Conservation (phyloP, 2,329 filamentous ascomycete species). For the Seiridium unicorne region DNA sequence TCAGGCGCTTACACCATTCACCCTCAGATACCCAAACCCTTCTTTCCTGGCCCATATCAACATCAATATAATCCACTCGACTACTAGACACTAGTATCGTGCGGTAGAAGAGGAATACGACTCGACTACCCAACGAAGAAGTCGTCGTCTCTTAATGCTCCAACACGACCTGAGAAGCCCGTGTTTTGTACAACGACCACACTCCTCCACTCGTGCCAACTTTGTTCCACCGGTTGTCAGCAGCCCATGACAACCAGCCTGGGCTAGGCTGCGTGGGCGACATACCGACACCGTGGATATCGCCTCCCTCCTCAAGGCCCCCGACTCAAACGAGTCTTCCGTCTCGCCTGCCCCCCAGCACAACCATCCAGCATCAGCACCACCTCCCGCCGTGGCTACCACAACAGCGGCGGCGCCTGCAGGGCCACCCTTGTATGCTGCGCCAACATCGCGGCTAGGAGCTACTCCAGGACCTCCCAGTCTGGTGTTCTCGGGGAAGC, state of each 20-base stretch:
- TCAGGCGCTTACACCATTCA: background rate
- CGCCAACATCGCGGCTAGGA: slow-evolving; percentile 24
- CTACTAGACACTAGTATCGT: no score
- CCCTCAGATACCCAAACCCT: background rate
- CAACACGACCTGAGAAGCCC: no score
- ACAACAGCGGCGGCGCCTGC: slow-evolving; percentile 31
- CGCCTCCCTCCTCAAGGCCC: slow-evolving; percentile 78
- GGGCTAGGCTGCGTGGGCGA: slow-evolving; percentile 31
- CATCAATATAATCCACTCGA: no score
- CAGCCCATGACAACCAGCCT: slow-evolving; percentile 31
- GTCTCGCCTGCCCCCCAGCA: slow-evolving; percentile 40
- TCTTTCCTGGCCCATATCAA: no score
- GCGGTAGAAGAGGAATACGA: no score
- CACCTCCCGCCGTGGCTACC: slow-evolving; percentile 29
- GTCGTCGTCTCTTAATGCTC: no score
- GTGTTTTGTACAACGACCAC: no score
- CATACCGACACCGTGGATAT: slow-evolving; percentile 86
- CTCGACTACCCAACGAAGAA: no score
- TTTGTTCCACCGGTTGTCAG: background rate
- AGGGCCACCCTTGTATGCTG: slow-evolving; percentile 23
- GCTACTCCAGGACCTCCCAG: slow-evolving; percentile 23
- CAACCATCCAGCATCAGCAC: slow-evolving; percentile 34
- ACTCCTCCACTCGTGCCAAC: background rate
- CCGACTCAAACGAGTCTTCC: slow-evolving; percentile 71
- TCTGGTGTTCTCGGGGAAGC: slow-evolving; percentile 36